These are phyloP conservation scores for Leccinellum albellum DNA, from an alignment of 768 basidiomycete species.

Conservation along the genomic window DNA sequence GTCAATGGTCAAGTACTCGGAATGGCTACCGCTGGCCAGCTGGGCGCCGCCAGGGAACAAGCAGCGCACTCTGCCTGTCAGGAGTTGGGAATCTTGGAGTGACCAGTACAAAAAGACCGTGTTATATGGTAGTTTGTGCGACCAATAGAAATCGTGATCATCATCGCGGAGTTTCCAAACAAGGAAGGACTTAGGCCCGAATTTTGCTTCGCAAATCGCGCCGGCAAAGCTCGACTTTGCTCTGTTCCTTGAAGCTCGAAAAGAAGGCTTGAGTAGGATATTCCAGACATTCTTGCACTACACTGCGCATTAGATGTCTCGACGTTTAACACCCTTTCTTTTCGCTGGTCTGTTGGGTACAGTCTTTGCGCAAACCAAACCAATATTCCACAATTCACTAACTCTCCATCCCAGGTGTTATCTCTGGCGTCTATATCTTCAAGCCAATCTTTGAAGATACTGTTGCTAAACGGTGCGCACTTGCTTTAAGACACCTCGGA, in stretches of 20 bases:
- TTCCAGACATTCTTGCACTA: not conserved
- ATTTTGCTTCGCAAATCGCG: conserved; percentile 1
- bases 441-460: conserved; percentile 40
- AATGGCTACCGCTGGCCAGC: conserved; percentile 40
- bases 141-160: not conserved
- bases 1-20: conserved; percentile 49
- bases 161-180: conserved; percentile 29
- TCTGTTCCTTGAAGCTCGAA: too few relatives aligned
- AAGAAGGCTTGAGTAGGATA: not conserved
- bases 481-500: not conserved
- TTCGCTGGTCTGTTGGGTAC: conserved; percentile 58
- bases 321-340: conserved; percentile 46
- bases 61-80: conserved; percentile 45
- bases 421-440: conserved; percentile 67
- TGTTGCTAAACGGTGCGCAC: conserved; percentile 12
- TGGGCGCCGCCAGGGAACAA: conserved; percentile 44
- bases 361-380: not conserved
- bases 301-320: conserved; percentile 23
- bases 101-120: not conserved
- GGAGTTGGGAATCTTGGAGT: conserved; percentile 23
- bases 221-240: not conserved
- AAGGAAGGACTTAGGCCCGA: conserved; percentile 10
- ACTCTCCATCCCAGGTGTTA: conserved; percentile 41
- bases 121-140: not conserved
- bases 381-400: not conserved